Percentiles rank a stretch among this genome's conserved stretches.
These are phyloP conservation scores for Tripidium arundinaceum DNA, from an alignment of 202 grass and related monocot species.

Conservation along the genomic window DNA sequence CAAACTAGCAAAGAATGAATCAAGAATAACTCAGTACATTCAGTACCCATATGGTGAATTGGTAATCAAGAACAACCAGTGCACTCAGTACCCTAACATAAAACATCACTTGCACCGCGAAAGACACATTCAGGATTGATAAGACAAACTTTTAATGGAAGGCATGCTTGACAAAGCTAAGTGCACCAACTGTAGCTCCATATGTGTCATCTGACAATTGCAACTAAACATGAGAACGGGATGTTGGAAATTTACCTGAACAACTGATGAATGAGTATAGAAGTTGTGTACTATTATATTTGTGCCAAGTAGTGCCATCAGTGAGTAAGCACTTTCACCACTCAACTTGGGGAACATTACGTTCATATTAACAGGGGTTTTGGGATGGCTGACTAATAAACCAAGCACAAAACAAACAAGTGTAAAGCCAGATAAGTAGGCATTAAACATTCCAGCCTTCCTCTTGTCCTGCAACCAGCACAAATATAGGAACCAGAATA, in stretches of 20 bases:
- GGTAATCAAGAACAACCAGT: neutral
- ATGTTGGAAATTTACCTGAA: slow-evolving; percentile 38
- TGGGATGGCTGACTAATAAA: slow-evolving; percentile 68
- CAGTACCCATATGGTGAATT: neutral
- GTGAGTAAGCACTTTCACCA: slow-evolving; percentile 77
- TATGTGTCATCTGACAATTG: neutral
- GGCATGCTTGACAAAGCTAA: neutral
- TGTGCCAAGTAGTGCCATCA: slow-evolving; percentile 81
- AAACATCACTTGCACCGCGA: neutral
- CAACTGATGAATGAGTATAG: slow-evolving; percentile 80
- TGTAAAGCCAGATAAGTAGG: slow-evolving; percentile 51
- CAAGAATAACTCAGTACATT: neutral
- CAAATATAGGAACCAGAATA: neutral
- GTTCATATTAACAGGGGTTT: slow-evolving; percentile 56
- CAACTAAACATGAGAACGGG: neutral
- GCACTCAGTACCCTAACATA: neutral
- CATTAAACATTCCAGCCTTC: slow-evolving; percentile 41
- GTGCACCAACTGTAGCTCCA: neutral
- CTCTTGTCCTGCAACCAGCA: slow-evolving; percentile 39
- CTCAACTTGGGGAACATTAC: slow-evolving; percentile 80
- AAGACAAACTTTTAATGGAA: neutral
- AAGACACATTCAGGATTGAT: neutral
- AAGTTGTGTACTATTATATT: slow-evolving; percentile 90
- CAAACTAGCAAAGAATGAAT: neutral
- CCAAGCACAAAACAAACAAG: slow-evolving; percentile 80